Conservation (phyloP, 805 yeast genomes). For the Starmerella vitae region DNA sequence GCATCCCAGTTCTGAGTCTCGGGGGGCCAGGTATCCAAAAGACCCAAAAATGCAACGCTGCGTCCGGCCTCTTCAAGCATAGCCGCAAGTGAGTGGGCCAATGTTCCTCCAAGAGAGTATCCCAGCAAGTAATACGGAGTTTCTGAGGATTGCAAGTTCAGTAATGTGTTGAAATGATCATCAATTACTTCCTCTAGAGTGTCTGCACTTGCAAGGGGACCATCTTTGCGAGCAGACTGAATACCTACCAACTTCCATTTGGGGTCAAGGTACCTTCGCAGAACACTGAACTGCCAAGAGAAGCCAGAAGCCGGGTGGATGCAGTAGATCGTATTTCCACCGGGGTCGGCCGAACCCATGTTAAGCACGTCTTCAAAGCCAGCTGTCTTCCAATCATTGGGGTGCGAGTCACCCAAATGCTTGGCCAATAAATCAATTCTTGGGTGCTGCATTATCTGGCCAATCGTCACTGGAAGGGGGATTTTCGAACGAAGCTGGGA, state of each 20-base stretch:
- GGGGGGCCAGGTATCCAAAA: constrained; percentile 17
- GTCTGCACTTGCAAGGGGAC: constrained; percentile 4
- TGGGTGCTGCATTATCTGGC: constrained; percentile 13
- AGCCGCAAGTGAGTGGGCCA: constrained; percentile 15
- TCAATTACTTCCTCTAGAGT: constrained; percentile 8
- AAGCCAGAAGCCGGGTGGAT: constrained; percentile 15
- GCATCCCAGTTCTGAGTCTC: constrained; percentile 17
- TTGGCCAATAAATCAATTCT: constrained; percentile 6
- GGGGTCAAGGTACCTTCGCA: constrained; percentile 10
- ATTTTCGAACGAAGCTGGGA: constrained; percentile 4
- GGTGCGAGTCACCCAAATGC: constrained; percentile 1
- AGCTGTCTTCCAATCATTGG: constrained; percentile 5
- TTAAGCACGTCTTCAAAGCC: constrained; percentile 9
- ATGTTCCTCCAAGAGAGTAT: constrained; percentile 14
- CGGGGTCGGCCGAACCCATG: neutral
- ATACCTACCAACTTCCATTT: constrained; percentile 12
- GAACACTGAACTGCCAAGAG: constrained; percentile 16
- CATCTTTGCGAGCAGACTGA: constrained; percentile 9
- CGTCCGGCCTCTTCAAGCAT: constrained; percentile 4
- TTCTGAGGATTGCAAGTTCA: neutral
- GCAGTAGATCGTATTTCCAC: constrained; percentile 4
- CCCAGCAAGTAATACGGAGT: constrained; percentile 13
- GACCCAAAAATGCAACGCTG: constrained; percentile 9
- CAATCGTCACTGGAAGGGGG: constrained; percentile 11
- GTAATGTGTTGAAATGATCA: constrained; percentile 2